Evolutionary conservation across 1,284 basidiomycete genomes (phyloP).

Genomic region (Inonotus hispidus): DNA sequence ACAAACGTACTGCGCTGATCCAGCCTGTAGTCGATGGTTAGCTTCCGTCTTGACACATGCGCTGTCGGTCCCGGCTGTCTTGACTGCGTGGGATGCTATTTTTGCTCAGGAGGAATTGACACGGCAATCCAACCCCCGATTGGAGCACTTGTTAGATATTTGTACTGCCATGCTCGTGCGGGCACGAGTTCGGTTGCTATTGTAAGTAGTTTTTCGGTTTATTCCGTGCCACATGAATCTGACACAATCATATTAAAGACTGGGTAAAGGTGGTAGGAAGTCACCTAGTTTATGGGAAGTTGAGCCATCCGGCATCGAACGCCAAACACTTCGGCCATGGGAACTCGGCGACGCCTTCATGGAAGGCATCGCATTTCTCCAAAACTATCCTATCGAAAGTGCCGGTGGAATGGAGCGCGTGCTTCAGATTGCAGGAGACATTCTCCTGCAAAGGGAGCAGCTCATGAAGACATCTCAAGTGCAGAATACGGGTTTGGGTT

Average conservation of each 20-base stretch:
- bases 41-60: slow-evolving; percentile 70
- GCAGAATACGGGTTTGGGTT: slow-evolving; percentile 42
- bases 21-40: slow-evolving; percentile 58
- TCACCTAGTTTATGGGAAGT: slow-evolving; percentile 52
- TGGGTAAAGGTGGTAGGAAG: slow-evolving; percentile 43
- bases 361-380: slow-evolving; percentile 59
- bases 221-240: neutral
- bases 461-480: slow-evolving; percentile 30
- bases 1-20: slow-evolving; percentile 15
- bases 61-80: slow-evolving; percentile 52
- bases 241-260: slow-evolving; percentile 31
- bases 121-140: slow-evolving; percentile 51
- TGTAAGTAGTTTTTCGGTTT: slow-evolving; percentile 34
- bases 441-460: slow-evolving; percentile 45
- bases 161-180: slow-evolving; percentile 64
- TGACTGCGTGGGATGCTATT: slow-evolving; percentile 65
- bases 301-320: slow-evolving; percentile 36
- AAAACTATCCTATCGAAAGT: slow-evolving; percentile 54
- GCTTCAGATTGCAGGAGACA: slow-evolving; percentile 60
- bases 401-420: slow-evolving; percentile 65
- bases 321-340: slow-evolving; percentile 44
- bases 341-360: slow-evolving; percentile 60
- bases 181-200: slow-evolving; percentile 46
- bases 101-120: slow-evolving; percentile 55
- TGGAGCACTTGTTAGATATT: slow-evolving; percentile 62